A percentile compares a stretch with the other conserved stretches of the same genome.
These are phyloP conservation scores for Jamesozyma spencerorum DNA, from an alignment of 805 yeast species.

Conservation along the genomic window DNA sequence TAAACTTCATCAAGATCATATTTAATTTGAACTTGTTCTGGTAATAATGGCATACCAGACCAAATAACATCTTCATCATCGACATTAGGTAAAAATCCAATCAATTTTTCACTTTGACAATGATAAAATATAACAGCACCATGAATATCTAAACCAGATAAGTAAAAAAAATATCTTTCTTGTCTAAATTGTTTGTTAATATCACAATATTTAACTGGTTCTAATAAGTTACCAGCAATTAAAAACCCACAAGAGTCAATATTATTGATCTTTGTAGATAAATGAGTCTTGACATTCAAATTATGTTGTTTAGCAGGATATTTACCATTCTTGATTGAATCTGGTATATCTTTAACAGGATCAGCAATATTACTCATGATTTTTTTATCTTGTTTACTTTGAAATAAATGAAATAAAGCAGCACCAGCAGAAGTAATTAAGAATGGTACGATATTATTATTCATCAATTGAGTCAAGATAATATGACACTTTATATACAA, in stretches of 20 bases:
- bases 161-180: conserved; percentile 80
- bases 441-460: not conserved
- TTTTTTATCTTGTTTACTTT: not conserved
- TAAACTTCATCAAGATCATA: conserved; percentile 80
- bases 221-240: conserved; percentile 51
- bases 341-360: conserved; percentile 16
- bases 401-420: conserved; percentile 2
- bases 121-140: conserved; percentile 63
- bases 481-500: no score
- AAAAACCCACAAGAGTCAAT: conserved; percentile 36
- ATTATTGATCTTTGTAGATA: conserved; percentile 18
- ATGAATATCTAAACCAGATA: conserved; percentile 75
- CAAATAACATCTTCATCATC: conserved; percentile 91
- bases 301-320: conserved; percentile 86
- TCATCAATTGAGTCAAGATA: not conserved
- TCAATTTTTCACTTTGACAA: conserved; percentile 43
- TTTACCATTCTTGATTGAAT: conserved; percentile 31
- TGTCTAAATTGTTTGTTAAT: conserved; percentile 74
- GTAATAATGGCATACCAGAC: conserved; percentile 78
- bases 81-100: conserved; percentile 71
- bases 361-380: conserved; percentile 10
- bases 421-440: conserved; percentile 1
- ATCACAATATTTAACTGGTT: conserved; percentile 67
- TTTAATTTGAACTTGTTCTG: conserved; percentile 51
- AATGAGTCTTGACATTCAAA: conserved; percentile 38